Percentiles rank a stretch among this genome's conserved stretches.
These are phyloP conservation scores for Galerina marginata DNA, from an alignment of 768 basidiomycete species.

Conservation along the genomic window DNA sequence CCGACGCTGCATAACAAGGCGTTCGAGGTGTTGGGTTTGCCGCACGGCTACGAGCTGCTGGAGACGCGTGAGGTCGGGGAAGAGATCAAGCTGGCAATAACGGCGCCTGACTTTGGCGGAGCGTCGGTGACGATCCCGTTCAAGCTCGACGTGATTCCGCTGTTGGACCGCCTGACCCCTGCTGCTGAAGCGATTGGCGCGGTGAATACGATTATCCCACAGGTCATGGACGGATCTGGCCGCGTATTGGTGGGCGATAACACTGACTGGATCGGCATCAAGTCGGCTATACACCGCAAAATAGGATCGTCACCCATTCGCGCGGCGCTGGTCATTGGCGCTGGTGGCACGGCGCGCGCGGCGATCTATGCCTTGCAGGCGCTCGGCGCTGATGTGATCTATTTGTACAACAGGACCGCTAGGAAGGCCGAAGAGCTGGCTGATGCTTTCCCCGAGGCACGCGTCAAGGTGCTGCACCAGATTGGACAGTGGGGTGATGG, in stretches of 20 bases:
- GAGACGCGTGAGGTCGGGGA: constrained; percentile 74
- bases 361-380: constrained; percentile 87
- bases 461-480: constrained; percentile 62
- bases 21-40: constrained; percentile 81
- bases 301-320: constrained; percentile 45
- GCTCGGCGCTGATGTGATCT: constrained; percentile 72
- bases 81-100: constrained; percentile 66
- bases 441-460: constrained; percentile 66
- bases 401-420: constrained; percentile 86
- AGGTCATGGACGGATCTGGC: constrained; percentile 41
- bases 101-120: constrained; percentile 82
- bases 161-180: constrained; percentile 79
- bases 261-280: constrained; percentile 94
- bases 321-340: constrained; percentile 87
- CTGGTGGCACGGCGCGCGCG: constrained; percentile 93
- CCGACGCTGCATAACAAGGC: constrained; percentile 93
- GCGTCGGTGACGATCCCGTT: constrained; percentile 97
- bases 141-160: constrained; percentile 88
- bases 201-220: constrained; percentile 89
- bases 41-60: constrained; percentile 79
- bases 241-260: constrained; percentile 86
- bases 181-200: constrained; percentile 90
- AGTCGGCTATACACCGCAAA: constrained; percentile 52
- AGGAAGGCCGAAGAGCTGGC: constrained; percentile 75
- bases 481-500: constrained; percentile 56